A percentile compares a stretch with the other conserved stretches of the same genome.
These are phyloP conservation scores for Takashimella koratensis DNA, from an alignment of 1,284 basidiomycete species.

Conservation along the genomic window DNA sequence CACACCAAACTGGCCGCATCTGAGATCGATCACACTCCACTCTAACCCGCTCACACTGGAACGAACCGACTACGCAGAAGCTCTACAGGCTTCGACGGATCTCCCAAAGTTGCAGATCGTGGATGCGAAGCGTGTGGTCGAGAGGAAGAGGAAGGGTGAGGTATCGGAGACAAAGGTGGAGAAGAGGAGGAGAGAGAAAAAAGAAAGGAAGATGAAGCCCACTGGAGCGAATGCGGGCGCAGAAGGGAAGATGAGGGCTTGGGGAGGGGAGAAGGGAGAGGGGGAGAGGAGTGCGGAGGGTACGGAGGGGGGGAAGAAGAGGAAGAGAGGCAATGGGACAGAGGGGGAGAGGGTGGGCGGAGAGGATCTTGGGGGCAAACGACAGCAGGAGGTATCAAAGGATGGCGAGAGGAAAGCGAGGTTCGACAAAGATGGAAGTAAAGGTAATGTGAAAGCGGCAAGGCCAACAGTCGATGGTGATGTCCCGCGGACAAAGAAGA, in stretches of 20 bases:
- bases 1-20: slow-evolving; percentile 17
- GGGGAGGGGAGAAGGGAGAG: slow-evolving; percentile 16
- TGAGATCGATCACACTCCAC: slow-evolving; percentile 39
- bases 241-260: slow-evolving; percentile 26
- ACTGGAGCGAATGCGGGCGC: slow-evolving; percentile 32
- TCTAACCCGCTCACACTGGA: slow-evolving; percentile 38
- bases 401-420: neutral
- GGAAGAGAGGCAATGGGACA: neutral
- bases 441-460: neutral
- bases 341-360: slow-evolving; percentile 3
- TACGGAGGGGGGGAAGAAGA: slow-evolving; percentile 1
- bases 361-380: neutral
- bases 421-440: neutral
- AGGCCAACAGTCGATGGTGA: neutral
- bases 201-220: slow-evolving; percentile 31
- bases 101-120: slow-evolving; percentile 45
- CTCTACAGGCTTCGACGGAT: slow-evolving; percentile 25
- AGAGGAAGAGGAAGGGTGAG: slow-evolving; percentile 36
- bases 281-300: slow-evolving; percentile 2
- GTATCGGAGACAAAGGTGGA: slow-evolving; percentile 30
- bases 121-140: slow-evolving; percentile 41
- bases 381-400: slow-evolving; percentile 1
- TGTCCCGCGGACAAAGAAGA: neutral
- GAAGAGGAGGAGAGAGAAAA: slow-evolving; percentile 21
- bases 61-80: slow-evolving; percentile 31